These are phyloP conservation scores for Crithidia bombi DNA, from an alignment of 208 protist genomes.

Conservation along the genomic window DNA sequence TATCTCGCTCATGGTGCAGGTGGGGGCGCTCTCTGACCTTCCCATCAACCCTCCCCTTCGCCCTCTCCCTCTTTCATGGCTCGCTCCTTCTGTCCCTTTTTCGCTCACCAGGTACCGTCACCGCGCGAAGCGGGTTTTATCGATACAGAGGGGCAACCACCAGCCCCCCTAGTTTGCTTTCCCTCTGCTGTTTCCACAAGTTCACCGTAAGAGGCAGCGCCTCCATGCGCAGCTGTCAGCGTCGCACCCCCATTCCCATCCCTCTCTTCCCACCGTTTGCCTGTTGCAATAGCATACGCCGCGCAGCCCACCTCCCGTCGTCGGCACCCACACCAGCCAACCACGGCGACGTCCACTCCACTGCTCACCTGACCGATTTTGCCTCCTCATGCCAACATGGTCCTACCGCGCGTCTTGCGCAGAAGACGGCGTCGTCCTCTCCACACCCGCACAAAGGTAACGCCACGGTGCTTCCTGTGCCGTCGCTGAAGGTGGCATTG, in stretches of 20 bases:
- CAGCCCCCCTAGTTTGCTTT: neutral
- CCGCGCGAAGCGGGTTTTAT: no score
- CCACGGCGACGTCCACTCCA: neutral
- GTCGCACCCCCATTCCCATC: neutral
- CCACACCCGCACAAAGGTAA: neutral
- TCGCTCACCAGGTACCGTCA: no score
- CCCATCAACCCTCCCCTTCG: no score
- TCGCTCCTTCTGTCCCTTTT: no score
- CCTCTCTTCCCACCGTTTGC: neutral
- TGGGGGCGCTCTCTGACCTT: no score
- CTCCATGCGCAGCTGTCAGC: neutral
- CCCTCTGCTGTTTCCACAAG: no score
- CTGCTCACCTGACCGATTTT: neutral
- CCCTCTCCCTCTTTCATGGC: no score
- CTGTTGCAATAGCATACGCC: neutral
- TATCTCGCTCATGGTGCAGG: no score
- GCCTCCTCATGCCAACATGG: neutral
- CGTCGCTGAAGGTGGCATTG: neutral
- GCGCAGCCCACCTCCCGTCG: neutral
- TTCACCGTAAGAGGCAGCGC: neutral
- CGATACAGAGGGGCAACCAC: neutral
- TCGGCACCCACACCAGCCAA: neutral
- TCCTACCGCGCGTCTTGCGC: neutral
- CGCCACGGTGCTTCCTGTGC: neutral
- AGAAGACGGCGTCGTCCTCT: neutral